Base-by-base conservation (phyloP, 371 early-diverging fungal species). In the Mortierella sp. region DNA sequence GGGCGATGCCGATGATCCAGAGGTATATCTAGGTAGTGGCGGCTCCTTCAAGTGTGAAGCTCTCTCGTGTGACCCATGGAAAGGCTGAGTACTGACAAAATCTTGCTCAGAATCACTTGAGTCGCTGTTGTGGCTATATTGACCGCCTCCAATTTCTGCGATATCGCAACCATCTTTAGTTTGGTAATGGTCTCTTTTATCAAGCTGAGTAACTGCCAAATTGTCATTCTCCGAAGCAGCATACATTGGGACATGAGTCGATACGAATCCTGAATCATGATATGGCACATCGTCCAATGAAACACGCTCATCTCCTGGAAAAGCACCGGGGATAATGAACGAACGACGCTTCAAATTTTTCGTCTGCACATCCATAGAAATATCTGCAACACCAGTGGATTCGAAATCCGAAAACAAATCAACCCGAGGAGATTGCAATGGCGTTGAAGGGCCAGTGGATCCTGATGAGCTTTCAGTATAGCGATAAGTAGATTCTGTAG, bases 361-460 rank as follows among this genome's bases (percentile, higher is more conserved):
- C 22, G 72, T 64, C 15, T 63, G 67, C 0, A 64, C 47, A n/a
- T 67, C 72, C 32, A 60, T 9, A 0, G 55, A 32, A 17, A 29
- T 19, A 22, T 66, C 62, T 6, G 49, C 42, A 3, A 23, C 31
- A 22, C 43, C 72, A 1, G 45, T 55, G 4, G 77, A 67, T 7
- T 77, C 77, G 23, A 77, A 77, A 42, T 68, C 77, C 2, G 68
- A 62, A 56, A 77, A 77, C 3, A 71, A 49, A 42, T 77, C 77
- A 5, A 55, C 28, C 2, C 58, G 37, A 13, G 68, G 57, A 5
- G 66, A 31, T 26, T 62, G 68, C 17, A 64, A 42, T 8, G 64
- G 60, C 0, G 61, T 71, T 10, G 65, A 64, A 8, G 72, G 72
- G 29, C 68, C 63, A 2, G 67, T 29, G 0, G 68, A 67, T 3